Conservation (phyloP, 345 rosid genomes). For the Aquilaria malaccensis region DNA sequence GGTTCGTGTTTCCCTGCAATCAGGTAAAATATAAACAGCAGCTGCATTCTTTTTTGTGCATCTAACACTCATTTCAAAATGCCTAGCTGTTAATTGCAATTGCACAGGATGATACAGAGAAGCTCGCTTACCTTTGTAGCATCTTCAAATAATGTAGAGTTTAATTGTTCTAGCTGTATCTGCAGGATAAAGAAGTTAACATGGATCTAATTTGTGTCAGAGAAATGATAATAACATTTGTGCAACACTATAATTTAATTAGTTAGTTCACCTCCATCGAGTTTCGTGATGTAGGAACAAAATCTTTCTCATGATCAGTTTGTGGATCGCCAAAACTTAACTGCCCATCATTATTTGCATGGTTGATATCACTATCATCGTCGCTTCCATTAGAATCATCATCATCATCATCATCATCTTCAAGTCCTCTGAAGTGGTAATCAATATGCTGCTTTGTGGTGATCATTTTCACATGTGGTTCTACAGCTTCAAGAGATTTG, state of each 20-base stretch:
- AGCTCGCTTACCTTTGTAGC: conserved; percentile 35
- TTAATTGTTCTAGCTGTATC: conserved; percentile 52
- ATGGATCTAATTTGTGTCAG: too few relatives aligned
- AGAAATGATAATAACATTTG: too few relatives aligned
- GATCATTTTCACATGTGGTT: conserved; percentile 56
- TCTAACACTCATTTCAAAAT: too few relatives aligned
- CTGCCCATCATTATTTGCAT: conserved; percentile 54
- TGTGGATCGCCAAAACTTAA: conserved; percentile 65
- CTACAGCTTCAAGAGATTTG: conserved; percentile 64
- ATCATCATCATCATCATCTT: conserved; percentile 48
- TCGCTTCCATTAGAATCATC: conserved; percentile 26
- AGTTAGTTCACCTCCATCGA: conserved; percentile 49
- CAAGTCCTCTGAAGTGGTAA: conserved; percentile 67
- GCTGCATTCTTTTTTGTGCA: too few relatives aligned
- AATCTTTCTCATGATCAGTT: conserved; percentile 35
- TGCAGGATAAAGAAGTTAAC: too few relatives aligned
- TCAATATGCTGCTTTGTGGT: conserved; percentile 69
- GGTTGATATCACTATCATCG: conserved; percentile 12
- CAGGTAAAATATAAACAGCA: not conserved
- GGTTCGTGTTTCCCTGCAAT: conserved; percentile 39
- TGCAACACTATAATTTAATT: too few relatives aligned
- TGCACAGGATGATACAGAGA: not conserved
- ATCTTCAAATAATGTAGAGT: conserved; percentile 38
- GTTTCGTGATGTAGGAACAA: conserved; percentile 28
- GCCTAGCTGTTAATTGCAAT: not conserved